phyloP scores from a whole-genome alignment of 768 basidiomycete species.

The Suillus occidentalis region DNA sequence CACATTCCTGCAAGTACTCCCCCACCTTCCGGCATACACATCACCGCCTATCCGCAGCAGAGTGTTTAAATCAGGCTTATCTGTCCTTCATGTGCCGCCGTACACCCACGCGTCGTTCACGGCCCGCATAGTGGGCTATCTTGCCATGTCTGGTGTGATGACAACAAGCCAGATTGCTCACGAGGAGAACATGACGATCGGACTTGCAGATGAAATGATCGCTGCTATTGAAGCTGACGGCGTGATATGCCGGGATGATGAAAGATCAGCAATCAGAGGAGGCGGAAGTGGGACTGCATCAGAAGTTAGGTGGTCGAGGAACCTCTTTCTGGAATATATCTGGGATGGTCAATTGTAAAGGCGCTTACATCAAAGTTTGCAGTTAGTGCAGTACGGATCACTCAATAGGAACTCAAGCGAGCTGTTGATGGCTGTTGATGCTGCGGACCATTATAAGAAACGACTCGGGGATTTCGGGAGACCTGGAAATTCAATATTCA shows the following conservation, averaged over 20 bases:
- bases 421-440: background rate
- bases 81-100: constrained; percentile 80
- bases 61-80: constrained; percentile 70
- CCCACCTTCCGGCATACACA: constrained; percentile 65
- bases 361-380: background rate
- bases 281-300: constrained; percentile 48
- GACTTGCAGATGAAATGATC: constrained; percentile 78
- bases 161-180: constrained; percentile 72
- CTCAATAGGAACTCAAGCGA: background rate
- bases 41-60: constrained; percentile 65
- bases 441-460: background rate
- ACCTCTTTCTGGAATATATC: constrained; percentile 62
- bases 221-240: constrained; percentile 69
- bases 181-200: constrained; percentile 70
- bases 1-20: constrained; percentile 76
- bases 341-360: constrained; percentile 66
- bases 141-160: constrained; percentile 50
- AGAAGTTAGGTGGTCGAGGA: constrained; percentile 73
- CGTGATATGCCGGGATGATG: constrained; percentile 77
- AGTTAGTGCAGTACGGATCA: background rate
- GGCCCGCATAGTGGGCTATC: constrained; percentile 55
- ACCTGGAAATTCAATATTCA: background rate
- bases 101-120: constrained; percentile 72
- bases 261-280: constrained; percentile 31
- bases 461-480: background rate